These are phyloP conservation scores for Yarrowia divulgata DNA, from an alignment of 805 yeast species.

Conservation along the genomic window DNA sequence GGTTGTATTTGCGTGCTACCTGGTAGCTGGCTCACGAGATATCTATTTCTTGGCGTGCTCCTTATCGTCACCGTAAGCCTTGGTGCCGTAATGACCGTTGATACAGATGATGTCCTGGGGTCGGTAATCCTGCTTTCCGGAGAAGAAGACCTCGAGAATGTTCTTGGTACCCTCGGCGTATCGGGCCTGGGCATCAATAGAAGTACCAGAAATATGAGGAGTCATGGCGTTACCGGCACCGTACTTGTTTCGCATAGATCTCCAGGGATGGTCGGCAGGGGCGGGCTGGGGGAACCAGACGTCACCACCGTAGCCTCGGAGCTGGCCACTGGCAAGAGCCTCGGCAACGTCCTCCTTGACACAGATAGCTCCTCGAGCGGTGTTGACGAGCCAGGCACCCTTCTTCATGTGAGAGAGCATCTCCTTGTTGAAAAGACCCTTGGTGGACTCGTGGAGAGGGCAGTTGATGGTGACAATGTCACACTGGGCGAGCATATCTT, in stretches of 20 bases:
- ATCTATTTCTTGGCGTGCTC: slow-evolving; percentile 9
- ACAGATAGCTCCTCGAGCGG: slow-evolving; percentile 20
- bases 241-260: slow-evolving; percentile 17
- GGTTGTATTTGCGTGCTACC: neutral
- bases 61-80: slow-evolving; percentile 16
- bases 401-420: slow-evolving; percentile 19
- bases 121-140: slow-evolving; percentile 14
- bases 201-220: slow-evolving; percentile 6
- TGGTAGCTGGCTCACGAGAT: too few relatives aligned
- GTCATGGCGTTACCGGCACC: slow-evolving; percentile 16
- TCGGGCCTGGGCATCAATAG: slow-evolving; percentile 12
- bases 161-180: slow-evolving; percentile 15
- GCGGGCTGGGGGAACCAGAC: slow-evolving; percentile 17
- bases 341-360: slow-evolving; percentile 8
- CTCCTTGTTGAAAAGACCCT: slow-evolving; percentile 11
- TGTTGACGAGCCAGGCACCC: slow-evolving; percentile 15
- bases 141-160: slow-evolving; percentile 12
- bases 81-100: slow-evolving; percentile 12
- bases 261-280: slow-evolving; percentile 12
- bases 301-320: slow-evolving; percentile 11
- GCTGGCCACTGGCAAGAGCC: slow-evolving; percentile 15
- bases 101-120: slow-evolving; percentile 13
- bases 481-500: slow-evolving; percentile 11
- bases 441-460: slow-evolving; percentile 11
- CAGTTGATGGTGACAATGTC: slow-evolving; percentile 13